These are phyloP conservation scores for Agaricus blazei DNA, from an alignment of 768 basidiomycete genomes.

Conservation along the genomic window DNA sequence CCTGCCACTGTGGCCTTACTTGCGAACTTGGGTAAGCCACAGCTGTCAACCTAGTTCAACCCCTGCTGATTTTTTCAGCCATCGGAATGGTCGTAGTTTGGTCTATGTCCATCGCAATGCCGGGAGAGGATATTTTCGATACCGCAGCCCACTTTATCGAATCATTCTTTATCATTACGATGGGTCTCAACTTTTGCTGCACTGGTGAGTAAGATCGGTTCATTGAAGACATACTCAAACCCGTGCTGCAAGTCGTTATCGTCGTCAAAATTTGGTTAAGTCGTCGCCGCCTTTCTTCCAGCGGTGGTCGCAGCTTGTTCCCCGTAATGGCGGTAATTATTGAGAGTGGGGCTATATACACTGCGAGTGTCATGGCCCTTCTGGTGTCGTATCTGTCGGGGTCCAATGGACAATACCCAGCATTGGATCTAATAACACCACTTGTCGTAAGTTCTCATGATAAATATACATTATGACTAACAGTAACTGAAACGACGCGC, in stretches of 20 bases:
- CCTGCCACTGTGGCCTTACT: background rate
- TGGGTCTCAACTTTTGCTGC: slow-evolving; percentile 5
- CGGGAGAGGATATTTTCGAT: background rate
- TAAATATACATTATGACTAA: background rate
- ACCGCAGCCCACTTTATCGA: background rate
- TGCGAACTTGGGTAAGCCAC: background rate
- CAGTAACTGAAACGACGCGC: background rate
- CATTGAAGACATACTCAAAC: too few relatives aligned
- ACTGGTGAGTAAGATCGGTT: background rate
- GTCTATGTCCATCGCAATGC: background rate
- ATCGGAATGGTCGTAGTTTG: slow-evolving; percentile 1
- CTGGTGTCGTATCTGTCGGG: background rate
- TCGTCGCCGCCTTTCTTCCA: background rate
- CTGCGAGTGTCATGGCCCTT: background rate
- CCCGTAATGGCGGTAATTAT: slow-evolving; percentile 2
- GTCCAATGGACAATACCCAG: slow-evolving; percentile 3
- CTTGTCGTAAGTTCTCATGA: background rate
- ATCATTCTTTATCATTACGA: slow-evolving; percentile 2
- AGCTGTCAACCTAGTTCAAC: too few relatives aligned
- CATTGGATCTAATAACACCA: slow-evolving; percentile 5
- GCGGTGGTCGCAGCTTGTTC: background rate
- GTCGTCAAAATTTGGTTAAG: background rate
- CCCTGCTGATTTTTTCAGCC: background rate
- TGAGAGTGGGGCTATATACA: slow-evolving; percentile 6
- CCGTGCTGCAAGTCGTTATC: background rate